These are phyloP conservation scores for Mariannaea elegans DNA, from an alignment of 2,329 filamentous ascomycete species.

Conservation along the genomic window DNA sequence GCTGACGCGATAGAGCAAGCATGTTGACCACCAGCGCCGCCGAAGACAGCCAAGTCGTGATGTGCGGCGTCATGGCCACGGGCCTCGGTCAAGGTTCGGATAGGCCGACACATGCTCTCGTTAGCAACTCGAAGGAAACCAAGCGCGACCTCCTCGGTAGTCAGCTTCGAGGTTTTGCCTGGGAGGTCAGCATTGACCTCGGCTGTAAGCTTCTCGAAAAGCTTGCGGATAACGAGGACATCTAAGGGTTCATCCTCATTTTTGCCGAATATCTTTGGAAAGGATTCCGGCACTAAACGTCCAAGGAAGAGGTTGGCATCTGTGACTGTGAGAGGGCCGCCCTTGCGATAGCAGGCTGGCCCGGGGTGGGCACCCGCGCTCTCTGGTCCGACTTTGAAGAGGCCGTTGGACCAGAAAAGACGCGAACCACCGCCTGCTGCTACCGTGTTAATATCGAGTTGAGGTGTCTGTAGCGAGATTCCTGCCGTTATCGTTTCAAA, in stretches of 20 bases:
- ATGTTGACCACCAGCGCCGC: conserved; percentile 50
- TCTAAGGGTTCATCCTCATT: too few relatives aligned
- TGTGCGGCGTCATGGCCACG: conserved; percentile 46
- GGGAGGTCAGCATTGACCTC: too few relatives aligned
- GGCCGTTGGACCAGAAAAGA: conserved; percentile 72
- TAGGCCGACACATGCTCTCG: conserved; percentile 46
- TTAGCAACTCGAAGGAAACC: too few relatives aligned
- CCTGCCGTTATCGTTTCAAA: conserved; percentile 76
- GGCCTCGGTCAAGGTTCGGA: conserved; percentile 47
- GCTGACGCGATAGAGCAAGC: conserved; percentile 49
- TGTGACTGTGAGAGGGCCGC: conserved; percentile 73
- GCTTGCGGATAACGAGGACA: conserved; percentile 49
- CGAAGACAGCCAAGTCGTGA: conserved; percentile 47
- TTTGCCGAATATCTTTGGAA: conserved; percentile 59
- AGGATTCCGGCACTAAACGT: conserved; percentile 64
- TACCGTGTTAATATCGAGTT: conserved; percentile 79
- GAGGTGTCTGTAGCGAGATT: conserved; percentile 74
- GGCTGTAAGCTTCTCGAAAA: too few relatives aligned
- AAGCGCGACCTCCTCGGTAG: too few relatives aligned
- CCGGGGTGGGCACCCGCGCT: conserved; percentile 73
- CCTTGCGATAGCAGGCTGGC: conserved; percentile 75
- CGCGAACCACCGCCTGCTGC: conserved; percentile 57
- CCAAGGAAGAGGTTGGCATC: conserved; percentile 76
- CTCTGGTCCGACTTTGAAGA: conserved; percentile 72
- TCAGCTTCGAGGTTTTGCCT: too few relatives aligned